A percentile compares a stretch with the other conserved stretches of the same genome.
These are phyloP conservation scores for Aspergillus taichungensis DNA, from an alignment of 495 filamentous ascomycete species.

Conservation along the genomic window DNA sequence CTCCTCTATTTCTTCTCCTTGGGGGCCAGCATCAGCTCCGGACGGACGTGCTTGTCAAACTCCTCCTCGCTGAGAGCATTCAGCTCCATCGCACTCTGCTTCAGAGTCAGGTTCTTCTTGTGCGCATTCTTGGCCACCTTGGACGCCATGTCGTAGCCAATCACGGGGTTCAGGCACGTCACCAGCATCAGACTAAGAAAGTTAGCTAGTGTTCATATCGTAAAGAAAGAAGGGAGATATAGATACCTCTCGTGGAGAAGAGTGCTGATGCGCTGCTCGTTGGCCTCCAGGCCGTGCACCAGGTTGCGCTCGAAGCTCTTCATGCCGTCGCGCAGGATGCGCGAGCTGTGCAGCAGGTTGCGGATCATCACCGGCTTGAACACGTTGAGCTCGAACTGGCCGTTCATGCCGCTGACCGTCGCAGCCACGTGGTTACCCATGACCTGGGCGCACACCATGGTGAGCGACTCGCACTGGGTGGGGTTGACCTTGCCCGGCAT, in stretches of 20 bases:
- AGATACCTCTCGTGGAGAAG: slow-evolving; percentile 78
- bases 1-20: slow-evolving; percentile 45
- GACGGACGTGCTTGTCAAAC: slow-evolving; percentile 82
- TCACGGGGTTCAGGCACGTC: slow-evolving; percentile 96
- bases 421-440: slow-evolving; percentile 93
- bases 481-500: slow-evolving; percentile 99
- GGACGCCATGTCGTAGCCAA: slow-evolving; percentile 95
- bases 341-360: slow-evolving; percentile 84
- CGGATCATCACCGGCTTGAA: slow-evolving; percentile 96
- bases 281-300: slow-evolving; percentile 79
- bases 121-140: slow-evolving; percentile 99
- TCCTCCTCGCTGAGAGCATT: slow-evolving; percentile 83
- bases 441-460: slow-evolving; percentile 95
- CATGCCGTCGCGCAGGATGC: slow-evolving; percentile 88
- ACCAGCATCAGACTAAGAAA: slow-evolving; percentile 85
- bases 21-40: slow-evolving; percentile 95
- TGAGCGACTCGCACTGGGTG: slow-evolving; percentile 94
- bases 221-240: slow-evolving; percentile 1
- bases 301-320: slow-evolving; percentile 88
- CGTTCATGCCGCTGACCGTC: slow-evolving; percentile 91
- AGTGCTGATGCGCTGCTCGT: slow-evolving; percentile 79
- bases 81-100: slow-evolving; percentile 89
- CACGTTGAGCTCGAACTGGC: slow-evolving; percentile 98
- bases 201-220: slow-evolving; percentile 11
- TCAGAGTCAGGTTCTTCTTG: slow-evolving; percentile 92